A percentile compares a stretch with the other conserved stretches of the same genome.
These are phyloP conservation scores for Mycosphaerelloides madeirae DNA, from an alignment of 2,329 filamentous ascomycete genomes.

Conservation along the genomic window DNA sequence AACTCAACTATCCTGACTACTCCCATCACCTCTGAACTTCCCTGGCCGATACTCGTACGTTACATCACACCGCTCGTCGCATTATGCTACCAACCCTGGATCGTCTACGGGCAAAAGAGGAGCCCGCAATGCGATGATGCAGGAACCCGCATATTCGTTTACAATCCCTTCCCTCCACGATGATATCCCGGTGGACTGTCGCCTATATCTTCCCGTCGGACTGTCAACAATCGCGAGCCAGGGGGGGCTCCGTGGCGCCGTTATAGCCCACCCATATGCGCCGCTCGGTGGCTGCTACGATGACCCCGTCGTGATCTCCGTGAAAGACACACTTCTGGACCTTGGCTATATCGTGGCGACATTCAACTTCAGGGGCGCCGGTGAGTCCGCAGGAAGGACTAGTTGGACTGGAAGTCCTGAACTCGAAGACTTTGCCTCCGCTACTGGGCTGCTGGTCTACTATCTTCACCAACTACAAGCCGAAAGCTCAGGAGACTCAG, in stretches of 20 bases:
- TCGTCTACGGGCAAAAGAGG: too few species aligned
- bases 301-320: slow-evolving; percentile 68
- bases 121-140: slow-evolving; percentile 1
- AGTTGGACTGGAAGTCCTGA: slow-evolving; percentile 85
- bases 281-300: slow-evolving; percentile 81
- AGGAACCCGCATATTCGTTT: slow-evolving; percentile 45
- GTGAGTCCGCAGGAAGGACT: slow-evolving; percentile 67
- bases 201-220: slow-evolving; percentile 62
- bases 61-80: too few species aligned
- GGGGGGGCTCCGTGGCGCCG: slow-evolving; percentile 41
- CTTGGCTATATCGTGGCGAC: slow-evolving; percentile 73
- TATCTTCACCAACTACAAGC: slow-evolving; percentile 59
- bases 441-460: slow-evolving; percentile 72
- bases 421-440: slow-evolving; percentile 72
- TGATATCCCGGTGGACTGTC: slow-evolving; percentile 68
- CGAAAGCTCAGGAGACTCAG: not conserved
- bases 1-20: too few species aligned
- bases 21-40: too few species aligned
- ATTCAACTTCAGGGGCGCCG: slow-evolving; percentile 91
- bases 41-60: too few species aligned
- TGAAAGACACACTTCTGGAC: slow-evolving; percentile 60
- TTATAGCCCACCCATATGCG: slow-evolving; percentile 88
- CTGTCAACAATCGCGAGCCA: not conserved
- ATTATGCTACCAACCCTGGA: too few species aligned
- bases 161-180: slow-evolving; percentile 83